These are phyloP conservation scores for Cordyceps javanica DNA, from an alignment of 2,329 filamentous ascomycete genomes.

Conservation along the genomic window DNA sequence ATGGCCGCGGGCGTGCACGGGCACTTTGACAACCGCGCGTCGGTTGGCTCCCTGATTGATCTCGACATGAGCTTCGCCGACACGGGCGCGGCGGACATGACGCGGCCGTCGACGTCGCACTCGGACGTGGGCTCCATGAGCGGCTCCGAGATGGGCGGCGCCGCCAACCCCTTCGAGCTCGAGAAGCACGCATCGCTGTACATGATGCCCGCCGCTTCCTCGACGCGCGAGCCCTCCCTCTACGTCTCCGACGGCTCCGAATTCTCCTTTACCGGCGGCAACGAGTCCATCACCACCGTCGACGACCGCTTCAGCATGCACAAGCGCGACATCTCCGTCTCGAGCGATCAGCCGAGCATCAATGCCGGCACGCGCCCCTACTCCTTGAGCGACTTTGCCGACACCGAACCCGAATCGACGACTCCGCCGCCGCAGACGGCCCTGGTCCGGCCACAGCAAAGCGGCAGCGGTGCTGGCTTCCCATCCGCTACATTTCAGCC, in stretches of 20 bases:
- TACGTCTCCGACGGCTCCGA: constrained; percentile 56
- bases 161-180: constrained; percentile 52
- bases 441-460: constrained; percentile 16
- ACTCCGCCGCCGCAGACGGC: constrained; percentile 26
- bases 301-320: constrained; percentile 12
- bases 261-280: constrained; percentile 33
- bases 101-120: constrained; percentile 53
- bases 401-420: constrained; percentile 32
- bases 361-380: constrained; percentile 25
- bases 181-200: constrained; percentile 57
- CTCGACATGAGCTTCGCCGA: constrained; percentile 51
- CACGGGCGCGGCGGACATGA: constrained; percentile 35
- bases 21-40: constrained; percentile 33
- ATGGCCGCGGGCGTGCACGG: constrained; percentile 30
- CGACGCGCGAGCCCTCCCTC: constrained; percentile 49
- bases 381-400: constrained; percentile 35
- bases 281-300: constrained; percentile 13
- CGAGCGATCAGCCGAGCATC: constrained; percentile 12
- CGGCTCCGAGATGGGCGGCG: constrained; percentile 49
- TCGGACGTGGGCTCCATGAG: constrained; percentile 51
- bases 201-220: constrained; percentile 26
- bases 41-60: constrained; percentile 44
- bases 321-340: constrained; percentile 9
- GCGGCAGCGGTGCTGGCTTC: constrained; percentile 13
- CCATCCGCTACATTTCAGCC: constrained; percentile 14